A percentile compares a stretch with the other conserved stretches of the same genome.
Conservation (phyloP, 2,329 filamentous ascomycete species). For the Colletotrichum godetiae region DNA sequence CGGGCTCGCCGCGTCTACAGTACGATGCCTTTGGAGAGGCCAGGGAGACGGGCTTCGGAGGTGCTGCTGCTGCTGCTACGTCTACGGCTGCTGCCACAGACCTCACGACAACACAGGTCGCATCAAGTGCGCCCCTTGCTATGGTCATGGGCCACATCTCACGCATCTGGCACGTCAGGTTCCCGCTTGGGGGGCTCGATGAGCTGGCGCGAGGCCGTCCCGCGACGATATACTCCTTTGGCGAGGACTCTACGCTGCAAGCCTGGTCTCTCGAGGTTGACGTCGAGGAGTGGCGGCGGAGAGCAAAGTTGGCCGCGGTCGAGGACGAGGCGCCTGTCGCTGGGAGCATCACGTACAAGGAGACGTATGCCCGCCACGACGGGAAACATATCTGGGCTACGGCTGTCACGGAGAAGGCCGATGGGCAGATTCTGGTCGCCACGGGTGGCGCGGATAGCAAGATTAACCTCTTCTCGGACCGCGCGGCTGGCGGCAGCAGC, state of each 20-base stretch:
- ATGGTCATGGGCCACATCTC: conserved; percentile 88
- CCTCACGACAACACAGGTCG: conserved; percentile 39
- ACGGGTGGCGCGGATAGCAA: conserved; percentile 90
- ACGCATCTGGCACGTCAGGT: conserved; percentile 88
- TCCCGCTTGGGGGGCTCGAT: conserved; percentile 55
- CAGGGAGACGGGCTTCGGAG: conserved; percentile 72
- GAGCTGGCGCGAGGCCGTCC: conserved; percentile 33
- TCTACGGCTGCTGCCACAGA: conserved; percentile 38
- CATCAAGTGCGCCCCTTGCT: conserved; percentile 64
- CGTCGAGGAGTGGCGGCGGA: conserved; percentile 32
- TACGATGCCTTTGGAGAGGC: conserved; percentile 45
- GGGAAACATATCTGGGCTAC: conserved; percentile 95
- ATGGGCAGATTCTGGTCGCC: conserved; percentile 59
- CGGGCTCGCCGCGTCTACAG: conserved; percentile 37
- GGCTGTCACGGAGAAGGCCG: conserved; percentile 51
- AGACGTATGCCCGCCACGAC: conserved; percentile 73
- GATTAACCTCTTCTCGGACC: conserved; percentile 60
- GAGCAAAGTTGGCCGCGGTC: not conserved
- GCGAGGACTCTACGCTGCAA: conserved; percentile 84
- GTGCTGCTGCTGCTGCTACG: conserved; percentile 42
- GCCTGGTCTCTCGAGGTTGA: conserved; percentile 72
- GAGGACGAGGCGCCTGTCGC: conserved; percentile 21
- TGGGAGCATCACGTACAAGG: conserved; percentile 60
- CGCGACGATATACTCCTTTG: conserved; percentile 77
- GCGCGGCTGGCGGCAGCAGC: not conserved